These are phyloP conservation scores for Aureobasidium sp. DNA, from an alignment of 2,329 filamentous ascomycete species.

Conservation along the genomic window DNA sequence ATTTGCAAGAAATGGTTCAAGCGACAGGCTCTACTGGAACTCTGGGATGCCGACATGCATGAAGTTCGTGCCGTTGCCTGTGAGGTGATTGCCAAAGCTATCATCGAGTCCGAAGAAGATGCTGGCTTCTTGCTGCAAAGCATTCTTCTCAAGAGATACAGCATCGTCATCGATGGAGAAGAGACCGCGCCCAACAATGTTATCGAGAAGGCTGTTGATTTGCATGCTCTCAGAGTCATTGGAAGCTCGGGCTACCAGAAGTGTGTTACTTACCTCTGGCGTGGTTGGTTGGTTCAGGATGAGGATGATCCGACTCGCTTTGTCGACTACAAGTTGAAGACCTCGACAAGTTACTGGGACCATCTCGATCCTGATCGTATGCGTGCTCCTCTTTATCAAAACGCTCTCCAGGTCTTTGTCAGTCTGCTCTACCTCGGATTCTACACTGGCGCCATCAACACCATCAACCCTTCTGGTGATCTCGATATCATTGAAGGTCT, in stretches of 20 bases:
- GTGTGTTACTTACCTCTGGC: constrained; percentile 88
- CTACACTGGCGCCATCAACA: constrained; percentile 89
- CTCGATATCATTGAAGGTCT: constrained; percentile 75
- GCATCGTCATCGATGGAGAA: constrained; percentile 63
- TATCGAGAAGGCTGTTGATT: constrained; percentile 85
- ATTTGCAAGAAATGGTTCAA: constrained; percentile 70
- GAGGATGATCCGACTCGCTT: constrained; percentile 86
- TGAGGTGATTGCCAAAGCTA: constrained; percentile 80
- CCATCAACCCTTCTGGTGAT: constrained; percentile 76
- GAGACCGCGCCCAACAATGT: constrained; percentile 73
- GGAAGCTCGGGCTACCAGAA: constrained; percentile 92
- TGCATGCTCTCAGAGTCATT: constrained; percentile 83
- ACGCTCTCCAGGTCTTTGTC: constrained; percentile 75
- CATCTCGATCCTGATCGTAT: constrained; percentile 94
- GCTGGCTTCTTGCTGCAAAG: constrained; percentile 68
- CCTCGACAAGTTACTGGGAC: constrained; percentile 64
- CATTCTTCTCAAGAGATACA: constrained; percentile 80
- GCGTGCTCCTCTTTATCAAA: constrained; percentile 87
- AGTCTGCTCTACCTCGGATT: constrained; percentile 75
- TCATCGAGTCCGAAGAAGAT: constrained; percentile 80
- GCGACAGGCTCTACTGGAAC: constrained; percentile 66
- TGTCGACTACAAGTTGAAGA: constrained; percentile 75
- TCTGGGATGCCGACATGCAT: constrained; percentile 89
- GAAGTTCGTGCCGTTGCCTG: constrained; percentile 70
- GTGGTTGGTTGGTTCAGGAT: constrained; percentile 93